Evolutionary conservation across 768 basidiomycete genomes (phyloP), one percentile per base, ranked within the genome.

Genomic region (Pisolithus tinctorius): DNA sequence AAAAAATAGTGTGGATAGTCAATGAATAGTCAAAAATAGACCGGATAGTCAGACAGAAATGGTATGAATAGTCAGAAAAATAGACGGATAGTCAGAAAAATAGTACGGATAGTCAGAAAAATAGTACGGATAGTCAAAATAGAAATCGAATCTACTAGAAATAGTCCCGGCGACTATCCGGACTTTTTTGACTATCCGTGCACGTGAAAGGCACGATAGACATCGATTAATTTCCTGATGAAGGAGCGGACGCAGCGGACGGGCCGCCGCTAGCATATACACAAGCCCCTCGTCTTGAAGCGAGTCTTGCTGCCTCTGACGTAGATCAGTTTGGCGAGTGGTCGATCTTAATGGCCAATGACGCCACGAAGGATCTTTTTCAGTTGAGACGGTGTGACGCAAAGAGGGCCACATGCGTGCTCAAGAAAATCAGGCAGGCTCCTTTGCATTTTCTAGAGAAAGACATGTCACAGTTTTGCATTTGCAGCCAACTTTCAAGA

Each of bases 401-500:
- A 14, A 36, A 47, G 20, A 23, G 1, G 11, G 8, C 26, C 16
- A 13, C 20, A 17, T 34, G 8, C 8, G 45, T 47, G 8, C 9
- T 47, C 4, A 47, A 47, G 20, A 47, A 36, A 11, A 47, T 47
- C 30, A 23, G n/a, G 45, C 23, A 26, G 3, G 31, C 16, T 5
- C 9, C 31, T 47, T 3, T 2, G 8, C 29, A 9, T 16, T 14
- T 6, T 25, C 43, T 14, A 30, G 14, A 26, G 5, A n/a, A 30
- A 9, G 40, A 17, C 16, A 7, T 10, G 16, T 26, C 8, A 13
- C 20, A 4, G 11, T 34, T 5, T 7, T 16, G 0, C 6, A 16
- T 16, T 17, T 13, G 13, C 45, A 84, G 84, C 60, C 82, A 84
- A 51, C 70, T 86, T 11, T 84, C 82, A 0, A 71, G 73, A 26